Evolutionary conservation across 2,329 filamentous ascomycete species (phyloP).

Genomic region (Cercospora janseana): DNA sequence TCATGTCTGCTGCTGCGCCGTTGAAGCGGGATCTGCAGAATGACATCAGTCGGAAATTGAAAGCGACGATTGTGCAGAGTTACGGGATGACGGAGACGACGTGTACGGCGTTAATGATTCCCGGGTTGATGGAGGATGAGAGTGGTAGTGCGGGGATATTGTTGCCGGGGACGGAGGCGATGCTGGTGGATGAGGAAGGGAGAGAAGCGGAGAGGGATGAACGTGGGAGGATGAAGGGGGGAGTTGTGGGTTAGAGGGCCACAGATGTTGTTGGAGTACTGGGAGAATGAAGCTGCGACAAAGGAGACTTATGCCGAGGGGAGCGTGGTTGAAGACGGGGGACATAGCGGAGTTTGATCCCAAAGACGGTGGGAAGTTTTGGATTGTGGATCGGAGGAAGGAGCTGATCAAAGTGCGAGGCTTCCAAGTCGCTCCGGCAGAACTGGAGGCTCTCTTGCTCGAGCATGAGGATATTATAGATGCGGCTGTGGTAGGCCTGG

Average conservation of each 20-base stretch:
- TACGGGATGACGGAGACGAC: slow-evolving; percentile 81
- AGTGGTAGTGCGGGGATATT: slow-evolving; percentile 48
- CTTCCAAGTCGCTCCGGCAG: slow-evolving; percentile 35
- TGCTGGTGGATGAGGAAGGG: slow-evolving; percentile 43
- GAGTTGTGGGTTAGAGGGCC: slow-evolving; percentile 73
- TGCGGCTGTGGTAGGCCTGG: slow-evolving; percentile 55
- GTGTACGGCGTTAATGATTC: slow-evolving; percentile 67
- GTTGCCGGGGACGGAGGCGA: slow-evolving; percentile 40
- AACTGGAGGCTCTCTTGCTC: slow-evolving; percentile 44
- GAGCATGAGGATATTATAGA: slow-evolving; percentile 54
- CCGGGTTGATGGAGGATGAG: slow-evolving; percentile 42
- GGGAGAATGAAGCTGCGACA: slow-evolving; percentile 55
- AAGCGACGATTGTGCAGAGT: slow-evolving; percentile 15
- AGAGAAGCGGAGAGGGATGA: slow-evolving; percentile 39
- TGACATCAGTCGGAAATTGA: slow-evolving; percentile 12
- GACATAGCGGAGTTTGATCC: slow-evolving; percentile 33
- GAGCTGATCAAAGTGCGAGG: slow-evolving; percentile 45
- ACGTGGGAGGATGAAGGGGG: slow-evolving; percentile 58
- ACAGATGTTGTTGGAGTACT: slow-evolving; percentile 76
- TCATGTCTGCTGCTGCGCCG: slow-evolving; percentile 22
- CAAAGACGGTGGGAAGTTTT: slow-evolving; percentile 33
- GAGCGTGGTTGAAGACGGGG: slow-evolving; percentile 41
- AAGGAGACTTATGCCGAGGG: slow-evolving; percentile 38
- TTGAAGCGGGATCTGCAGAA: slow-evolving; percentile 17
- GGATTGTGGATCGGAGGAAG: slow-evolving; percentile 40